phyloP scores from a whole-genome alignment of 768 basidiomycete genomes.

The Chiua virens region DNA sequence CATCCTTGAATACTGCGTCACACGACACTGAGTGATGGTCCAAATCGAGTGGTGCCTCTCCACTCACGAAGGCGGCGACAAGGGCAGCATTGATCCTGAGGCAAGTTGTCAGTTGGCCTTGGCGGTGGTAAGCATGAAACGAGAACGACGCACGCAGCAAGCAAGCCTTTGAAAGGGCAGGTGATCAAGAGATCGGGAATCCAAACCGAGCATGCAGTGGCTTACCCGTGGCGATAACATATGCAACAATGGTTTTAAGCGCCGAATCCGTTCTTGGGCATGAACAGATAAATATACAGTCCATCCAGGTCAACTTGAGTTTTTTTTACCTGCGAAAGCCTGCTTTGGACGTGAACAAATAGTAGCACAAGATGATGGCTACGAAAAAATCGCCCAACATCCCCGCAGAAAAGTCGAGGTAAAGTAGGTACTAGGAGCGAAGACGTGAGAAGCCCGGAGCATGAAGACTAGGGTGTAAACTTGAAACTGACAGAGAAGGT shows the following conservation, averaged over 20 bases:
- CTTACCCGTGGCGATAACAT: slow-evolving; percentile 54
- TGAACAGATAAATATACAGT: background rate
- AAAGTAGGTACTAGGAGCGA: slow-evolving; percentile 44
- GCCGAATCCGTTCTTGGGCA: slow-evolving; percentile 47
- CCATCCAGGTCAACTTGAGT: background rate
- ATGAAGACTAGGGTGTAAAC: background rate
- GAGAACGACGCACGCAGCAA: slow-evolving; percentile 35
- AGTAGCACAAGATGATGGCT: slow-evolving; percentile 47
- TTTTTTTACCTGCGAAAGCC: slow-evolving; percentile 45
- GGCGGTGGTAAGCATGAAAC: background rate
- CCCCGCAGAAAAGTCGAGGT: slow-evolving; percentile 50
- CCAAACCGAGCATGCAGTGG: slow-evolving; percentile 9
- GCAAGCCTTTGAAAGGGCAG: slow-evolving; percentile 35
- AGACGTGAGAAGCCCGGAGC: background rate
- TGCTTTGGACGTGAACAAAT: slow-evolving; percentile 47
- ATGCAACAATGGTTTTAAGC: slow-evolving; percentile 46
- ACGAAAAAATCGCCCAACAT: slow-evolving; percentile 52
- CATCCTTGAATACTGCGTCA: slow-evolving; percentile 43
- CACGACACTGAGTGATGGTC: background rate
- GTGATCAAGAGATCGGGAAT: background rate
- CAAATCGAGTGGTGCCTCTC: background rate
- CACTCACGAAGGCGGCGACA: slow-evolving; percentile 40
- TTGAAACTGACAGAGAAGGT: slow-evolving; percentile 40
- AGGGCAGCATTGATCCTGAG: slow-evolving; percentile 45
- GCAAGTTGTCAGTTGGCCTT: background rate